phyloP scores from a whole-genome alignment of 768 basidiomycete species.

The Rubroboletus pulcherrimus region DNA sequence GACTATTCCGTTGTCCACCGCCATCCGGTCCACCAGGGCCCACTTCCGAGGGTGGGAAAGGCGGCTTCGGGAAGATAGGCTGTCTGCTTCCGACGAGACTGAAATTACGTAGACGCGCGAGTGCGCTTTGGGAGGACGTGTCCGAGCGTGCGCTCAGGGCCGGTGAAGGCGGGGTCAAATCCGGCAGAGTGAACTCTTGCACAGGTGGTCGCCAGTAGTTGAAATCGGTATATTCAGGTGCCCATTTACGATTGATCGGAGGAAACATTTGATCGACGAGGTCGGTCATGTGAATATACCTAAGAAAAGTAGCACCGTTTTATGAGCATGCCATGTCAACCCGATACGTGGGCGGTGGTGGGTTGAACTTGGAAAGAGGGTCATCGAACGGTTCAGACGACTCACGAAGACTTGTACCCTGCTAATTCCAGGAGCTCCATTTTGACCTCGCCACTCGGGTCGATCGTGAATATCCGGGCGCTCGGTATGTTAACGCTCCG shows the following conservation, averaged over 20 bases:
- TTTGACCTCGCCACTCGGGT: constrained; percentile 92
- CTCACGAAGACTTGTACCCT: constrained; percentile 94
- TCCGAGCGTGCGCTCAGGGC: constrained; percentile 93
- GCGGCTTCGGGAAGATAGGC: constrained; percentile 23
- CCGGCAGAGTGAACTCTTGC: constrained; percentile 74
- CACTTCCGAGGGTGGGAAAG: constrained; percentile 27
- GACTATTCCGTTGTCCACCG: constrained; percentile 35
- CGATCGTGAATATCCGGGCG: constrained; percentile 94
- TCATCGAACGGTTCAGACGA: constrained; percentile 6
- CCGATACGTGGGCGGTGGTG: no score
- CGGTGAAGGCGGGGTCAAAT: constrained; percentile 83
- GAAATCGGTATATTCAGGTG: constrained; percentile 92
- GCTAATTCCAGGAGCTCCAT: constrained; percentile 95
- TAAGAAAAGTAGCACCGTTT: constrained; percentile 25
- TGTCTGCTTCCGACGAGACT: constrained; percentile 60
- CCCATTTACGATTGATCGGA: constrained; percentile 84
- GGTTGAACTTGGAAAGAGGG: not conserved
- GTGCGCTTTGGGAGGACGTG: constrained; percentile 65
- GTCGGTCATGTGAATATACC: constrained; percentile 98
- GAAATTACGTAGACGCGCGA: constrained; percentile 74
- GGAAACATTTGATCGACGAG: constrained; percentile 99
- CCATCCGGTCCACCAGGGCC: not conserved
- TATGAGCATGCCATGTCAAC: not conserved
- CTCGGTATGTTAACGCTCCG: constrained; percentile 93
- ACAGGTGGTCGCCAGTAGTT: constrained; percentile 91